Evolutionary conservation across 1,139 yeast species (phyloP).

Genomic region (Suhomyces maxii): DNA sequence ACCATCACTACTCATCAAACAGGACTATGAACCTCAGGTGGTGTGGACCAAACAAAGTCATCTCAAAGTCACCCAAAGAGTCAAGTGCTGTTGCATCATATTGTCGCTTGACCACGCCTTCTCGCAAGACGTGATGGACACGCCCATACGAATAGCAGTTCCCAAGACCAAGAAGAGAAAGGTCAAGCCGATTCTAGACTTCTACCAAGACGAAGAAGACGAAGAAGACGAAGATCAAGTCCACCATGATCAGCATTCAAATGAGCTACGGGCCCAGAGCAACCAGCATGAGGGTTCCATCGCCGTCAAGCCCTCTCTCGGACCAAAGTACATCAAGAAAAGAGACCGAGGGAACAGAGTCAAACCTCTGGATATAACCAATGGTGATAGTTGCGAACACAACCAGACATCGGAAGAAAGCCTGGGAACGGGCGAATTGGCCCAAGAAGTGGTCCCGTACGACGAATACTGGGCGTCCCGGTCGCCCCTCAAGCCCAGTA

Average conservation of each 20-base stretch:
- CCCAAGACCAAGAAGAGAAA: neutral
- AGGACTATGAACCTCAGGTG: too few relatives aligned
- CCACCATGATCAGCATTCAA: neutral
- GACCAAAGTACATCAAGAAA: conserved; percentile 3
- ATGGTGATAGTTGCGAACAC: too few relatives aligned
- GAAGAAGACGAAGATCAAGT: neutral
- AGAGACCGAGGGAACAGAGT: neutral
- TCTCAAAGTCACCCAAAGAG: too few relatives aligned
- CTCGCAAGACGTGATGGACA: too few relatives aligned
- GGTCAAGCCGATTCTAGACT: neutral
- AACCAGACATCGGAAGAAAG: too few relatives aligned
- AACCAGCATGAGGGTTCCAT: neutral
- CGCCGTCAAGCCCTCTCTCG: neutral
- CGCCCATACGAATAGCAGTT: neutral
- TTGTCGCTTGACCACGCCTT: too few relatives aligned
- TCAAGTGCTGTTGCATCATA: too few relatives aligned
- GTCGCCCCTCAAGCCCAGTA: neutral
- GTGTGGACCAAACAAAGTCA: too few relatives aligned
- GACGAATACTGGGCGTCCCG: neutral
- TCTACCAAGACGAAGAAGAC: neutral
- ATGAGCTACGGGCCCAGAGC: too few relatives aligned
- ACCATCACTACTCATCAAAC: too few relatives aligned
- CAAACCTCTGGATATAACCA: neutral
- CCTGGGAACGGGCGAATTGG: neutral
- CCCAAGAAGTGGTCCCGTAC: neutral